Conservation (phyloP, 371 early-diverging fungal species). For the Encephalitozoon romaleae region DNA sequence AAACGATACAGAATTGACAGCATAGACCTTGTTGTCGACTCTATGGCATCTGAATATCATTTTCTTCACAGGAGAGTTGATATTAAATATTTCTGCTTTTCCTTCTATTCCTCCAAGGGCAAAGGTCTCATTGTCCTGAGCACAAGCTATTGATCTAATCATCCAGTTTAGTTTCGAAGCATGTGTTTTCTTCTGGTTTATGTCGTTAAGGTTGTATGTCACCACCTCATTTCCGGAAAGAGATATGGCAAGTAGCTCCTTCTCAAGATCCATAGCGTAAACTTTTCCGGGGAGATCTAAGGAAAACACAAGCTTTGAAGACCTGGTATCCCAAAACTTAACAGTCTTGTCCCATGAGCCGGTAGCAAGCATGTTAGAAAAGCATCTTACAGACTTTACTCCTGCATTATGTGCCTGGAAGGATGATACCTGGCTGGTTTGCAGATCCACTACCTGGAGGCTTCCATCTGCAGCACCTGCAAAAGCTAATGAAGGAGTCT, state of each 20-base stretch:
- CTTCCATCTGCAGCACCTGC: conserved; percentile 56
- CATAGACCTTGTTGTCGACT: conserved; percentile 63
- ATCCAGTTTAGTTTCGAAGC: conserved; percentile 48
- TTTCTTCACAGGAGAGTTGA: conserved; percentile 57
- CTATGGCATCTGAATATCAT: conserved; percentile 89
- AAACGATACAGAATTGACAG: conserved; percentile 71
- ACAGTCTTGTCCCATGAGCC: conserved; percentile 89
- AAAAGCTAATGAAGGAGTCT: conserved; percentile 29
- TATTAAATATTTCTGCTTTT: conserved; percentile 45
- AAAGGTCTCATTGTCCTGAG: conserved; percentile 28
- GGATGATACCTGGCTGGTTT: neutral
- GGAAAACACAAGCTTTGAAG: conserved; percentile 66
- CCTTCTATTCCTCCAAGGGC: conserved; percentile 58
- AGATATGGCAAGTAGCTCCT: conserved; percentile 68
- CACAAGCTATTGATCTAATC: conserved; percentile 43
- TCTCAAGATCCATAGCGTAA: conserved; percentile 73
- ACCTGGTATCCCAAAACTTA: conserved; percentile 78
- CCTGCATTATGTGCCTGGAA: conserved; percentile 48
- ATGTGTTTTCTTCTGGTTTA: conserved; percentile 10
- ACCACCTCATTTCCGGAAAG: conserved; percentile 69
- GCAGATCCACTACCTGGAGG: conserved; percentile 44
- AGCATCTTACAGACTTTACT: conserved; percentile 41
- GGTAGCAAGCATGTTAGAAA: conserved; percentile 67
- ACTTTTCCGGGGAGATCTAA: conserved; percentile 71
- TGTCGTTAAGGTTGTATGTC: conserved; percentile 66